phyloP scores from a whole-genome alignment of 305 asterid genomes.

The Fraxinus greggii region DNA sequence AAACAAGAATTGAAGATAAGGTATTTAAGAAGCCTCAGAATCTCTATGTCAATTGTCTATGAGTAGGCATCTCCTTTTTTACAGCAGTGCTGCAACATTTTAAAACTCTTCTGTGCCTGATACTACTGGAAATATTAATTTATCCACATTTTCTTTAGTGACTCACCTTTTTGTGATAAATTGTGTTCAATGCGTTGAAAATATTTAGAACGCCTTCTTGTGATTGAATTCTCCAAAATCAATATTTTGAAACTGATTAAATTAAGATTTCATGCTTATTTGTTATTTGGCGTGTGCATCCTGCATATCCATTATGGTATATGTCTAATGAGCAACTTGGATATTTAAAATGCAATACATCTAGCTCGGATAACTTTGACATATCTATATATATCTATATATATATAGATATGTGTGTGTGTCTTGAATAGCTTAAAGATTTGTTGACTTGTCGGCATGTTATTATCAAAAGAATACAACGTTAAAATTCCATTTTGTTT shows the following conservation, averaged over 20 bases:
- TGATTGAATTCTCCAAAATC: neutral
- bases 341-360: neutral
- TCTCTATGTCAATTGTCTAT: neutral
- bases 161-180: neutral
- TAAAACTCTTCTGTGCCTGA: neutral
- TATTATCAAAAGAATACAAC: neutral
- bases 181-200: neutral
- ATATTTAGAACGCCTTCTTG: neutral
- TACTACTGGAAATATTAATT: neutral
- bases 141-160: neutral
- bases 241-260: neutral
- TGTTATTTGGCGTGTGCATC: neutral
- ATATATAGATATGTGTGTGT: too few relatives aligned
- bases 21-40: neutral
- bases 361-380: neutral
- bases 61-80: neutral
- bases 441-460: neutral
- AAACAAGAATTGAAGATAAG: neutral
- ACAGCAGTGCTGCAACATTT: neutral
- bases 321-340: neutral
- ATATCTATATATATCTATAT: too few relatives aligned
- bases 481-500: neutral
- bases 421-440: neutral
- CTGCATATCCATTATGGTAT: neutral
- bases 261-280: neutral